Evolutionary conservation across 176 grass and related monocot genomes (phyloP).

Genomic region (Thinopyrum elongatum): DNA sequence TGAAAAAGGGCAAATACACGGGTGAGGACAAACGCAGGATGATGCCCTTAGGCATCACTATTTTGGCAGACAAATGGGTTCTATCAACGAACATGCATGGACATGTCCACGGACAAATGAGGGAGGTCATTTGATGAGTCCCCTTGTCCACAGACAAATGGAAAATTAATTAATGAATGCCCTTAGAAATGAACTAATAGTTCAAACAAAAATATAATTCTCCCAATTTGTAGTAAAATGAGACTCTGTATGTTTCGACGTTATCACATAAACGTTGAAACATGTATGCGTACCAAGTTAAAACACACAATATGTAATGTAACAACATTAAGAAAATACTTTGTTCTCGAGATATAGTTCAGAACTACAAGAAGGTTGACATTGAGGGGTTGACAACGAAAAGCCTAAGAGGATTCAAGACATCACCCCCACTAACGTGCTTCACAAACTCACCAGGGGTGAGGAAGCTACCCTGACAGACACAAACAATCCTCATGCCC

Average conservation of each 20-base stretch:
- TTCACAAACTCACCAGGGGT: constrained; percentile 92
- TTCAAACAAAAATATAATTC: neutral
- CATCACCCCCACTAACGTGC: constrained; percentile 69
- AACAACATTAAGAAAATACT: constrained; percentile 2
- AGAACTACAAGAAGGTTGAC: constrained; percentile 28
- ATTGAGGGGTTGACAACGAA: constrained; percentile 60
- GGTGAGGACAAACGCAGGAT: too few relatives aligned
- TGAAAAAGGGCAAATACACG: too few relatives aligned
- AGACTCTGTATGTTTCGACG: neutral
- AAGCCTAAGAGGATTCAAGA: constrained; percentile 70
- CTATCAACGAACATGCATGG: too few relatives aligned
- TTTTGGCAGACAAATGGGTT: too few relatives aligned
- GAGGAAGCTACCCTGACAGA: constrained; percentile 89
- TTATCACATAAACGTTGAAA: constrained; percentile 2
- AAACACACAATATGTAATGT: constrained; percentile 7
- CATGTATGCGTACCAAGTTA: constrained; percentile 31
- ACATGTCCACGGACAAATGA: too few relatives aligned
- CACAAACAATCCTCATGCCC: constrained; percentile 83
- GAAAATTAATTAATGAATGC: too few relatives aligned
- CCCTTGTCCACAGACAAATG: too few relatives aligned
- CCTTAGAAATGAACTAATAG: too few relatives aligned
- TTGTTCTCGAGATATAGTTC: neutral
- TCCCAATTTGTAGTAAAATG: constrained; percentile 7
- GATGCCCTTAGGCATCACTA: too few relatives aligned
- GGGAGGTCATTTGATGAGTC: too few relatives aligned